These are phyloP conservation scores for Beta macrorhiza DNA, from an alignment of 179 eudicot species.

Conservation along the genomic window DNA sequence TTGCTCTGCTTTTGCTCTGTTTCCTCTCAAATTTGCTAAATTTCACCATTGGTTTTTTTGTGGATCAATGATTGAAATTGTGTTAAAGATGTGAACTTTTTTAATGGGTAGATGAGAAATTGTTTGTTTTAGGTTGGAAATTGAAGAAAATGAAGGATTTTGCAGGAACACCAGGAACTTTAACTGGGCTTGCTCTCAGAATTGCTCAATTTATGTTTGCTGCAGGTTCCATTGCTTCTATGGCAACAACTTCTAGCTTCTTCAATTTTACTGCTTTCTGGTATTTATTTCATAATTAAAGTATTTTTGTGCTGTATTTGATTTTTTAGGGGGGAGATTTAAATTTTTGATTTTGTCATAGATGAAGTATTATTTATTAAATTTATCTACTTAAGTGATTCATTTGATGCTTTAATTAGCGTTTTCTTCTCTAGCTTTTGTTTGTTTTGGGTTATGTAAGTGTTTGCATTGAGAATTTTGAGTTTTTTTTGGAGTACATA, in stretches of 20 bases:
- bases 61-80: slow-evolving; percentile 16
- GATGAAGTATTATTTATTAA: neutral
- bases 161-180: slow-evolving; percentile 73
- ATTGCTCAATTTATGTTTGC: slow-evolving; percentile 64
- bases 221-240: slow-evolving; percentile 56
- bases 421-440: neutral
- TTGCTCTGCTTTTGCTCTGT: neutral
- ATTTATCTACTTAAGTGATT: neutral
- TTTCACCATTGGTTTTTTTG: neutral
- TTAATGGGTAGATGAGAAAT: slow-evolving; percentile 21
- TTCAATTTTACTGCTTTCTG: slow-evolving; percentile 71
- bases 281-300: slow-evolving; percentile 28
- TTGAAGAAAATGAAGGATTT: slow-evolving; percentile 55
- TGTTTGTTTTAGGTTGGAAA: neutral
- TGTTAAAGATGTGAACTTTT: neutral
- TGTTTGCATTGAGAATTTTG: no score
- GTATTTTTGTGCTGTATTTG: neutral
- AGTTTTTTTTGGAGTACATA: neutral
- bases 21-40: neutral
- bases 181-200: slow-evolving; percentile 54
- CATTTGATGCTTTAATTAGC: neutral
- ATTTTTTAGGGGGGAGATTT: neutral
- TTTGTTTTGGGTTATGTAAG: neutral
- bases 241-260: slow-evolving; percentile 57
- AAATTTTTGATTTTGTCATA: neutral